These are phyloP conservation scores for Malus sylvestris DNA, from an alignment of 306 rosid species.

Conservation along the genomic window DNA sequence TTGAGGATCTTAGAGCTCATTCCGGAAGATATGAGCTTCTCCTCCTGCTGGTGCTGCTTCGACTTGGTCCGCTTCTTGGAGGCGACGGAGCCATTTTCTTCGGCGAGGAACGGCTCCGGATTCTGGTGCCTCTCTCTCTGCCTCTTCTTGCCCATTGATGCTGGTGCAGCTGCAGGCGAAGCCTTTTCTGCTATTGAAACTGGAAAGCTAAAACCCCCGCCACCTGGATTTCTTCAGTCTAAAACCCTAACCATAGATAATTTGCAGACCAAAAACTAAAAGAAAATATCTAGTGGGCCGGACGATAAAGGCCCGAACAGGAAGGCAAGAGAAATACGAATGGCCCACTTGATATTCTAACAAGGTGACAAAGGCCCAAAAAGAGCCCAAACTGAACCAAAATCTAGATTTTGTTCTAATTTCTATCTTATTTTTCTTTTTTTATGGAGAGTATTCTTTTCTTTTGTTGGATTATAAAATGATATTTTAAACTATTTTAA, in stretches of 20 bases:
- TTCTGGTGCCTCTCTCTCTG: conserved; percentile 60
- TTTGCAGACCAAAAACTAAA: neutral
- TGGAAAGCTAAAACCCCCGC: neutral
- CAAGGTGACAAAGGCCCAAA: neutral
- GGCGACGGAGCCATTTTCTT: conserved; percentile 30
- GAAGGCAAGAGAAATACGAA: neutral
- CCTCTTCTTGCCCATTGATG: conserved; percentile 65
- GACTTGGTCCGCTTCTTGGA: conserved; percentile 47
- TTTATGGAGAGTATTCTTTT: neutral
- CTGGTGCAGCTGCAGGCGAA: neutral
- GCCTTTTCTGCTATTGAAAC: neutral
- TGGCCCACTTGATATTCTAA: neutral
- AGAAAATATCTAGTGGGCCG: neutral
- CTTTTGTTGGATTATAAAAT: too few species aligned
- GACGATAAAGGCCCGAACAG: neutral
- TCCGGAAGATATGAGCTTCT: conserved; percentile 39
- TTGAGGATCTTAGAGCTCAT: conserved; percentile 76
- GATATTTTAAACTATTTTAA: too few species aligned
- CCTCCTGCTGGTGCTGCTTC: conserved; percentile 59
- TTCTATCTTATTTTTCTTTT: too few species aligned
- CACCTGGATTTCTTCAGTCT: neutral
- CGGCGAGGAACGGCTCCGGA: conserved; percentile 65
- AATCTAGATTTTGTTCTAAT: neutral
- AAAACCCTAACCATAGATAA: neutral
- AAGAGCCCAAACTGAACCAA: neutral